phyloP scores from a whole-genome alignment of 768 basidiomycete genomes.

The Collybia sp. region DNA sequence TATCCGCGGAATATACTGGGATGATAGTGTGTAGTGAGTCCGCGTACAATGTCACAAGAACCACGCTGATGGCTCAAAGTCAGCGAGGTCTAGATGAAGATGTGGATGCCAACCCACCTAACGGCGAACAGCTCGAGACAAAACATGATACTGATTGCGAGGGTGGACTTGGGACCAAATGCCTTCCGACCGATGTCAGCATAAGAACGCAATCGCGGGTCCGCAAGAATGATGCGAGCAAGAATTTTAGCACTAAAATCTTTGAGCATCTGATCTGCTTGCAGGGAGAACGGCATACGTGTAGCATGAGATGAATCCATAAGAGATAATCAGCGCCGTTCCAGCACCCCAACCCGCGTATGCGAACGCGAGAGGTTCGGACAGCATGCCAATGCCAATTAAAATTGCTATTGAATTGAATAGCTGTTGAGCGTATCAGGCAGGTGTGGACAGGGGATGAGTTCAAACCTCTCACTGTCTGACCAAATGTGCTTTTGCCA shows the following conservation, averaged over 20 bases:
- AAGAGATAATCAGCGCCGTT: conserved; percentile 65
- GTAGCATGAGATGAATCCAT: conserved; percentile 81
- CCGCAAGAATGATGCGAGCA: conserved; percentile 66
- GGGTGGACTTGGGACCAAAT: conserved; percentile 70
- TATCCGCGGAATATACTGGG: conserved; percentile 59
- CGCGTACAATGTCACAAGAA: conserved; percentile 85
- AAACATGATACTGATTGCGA: conserved; percentile 68
- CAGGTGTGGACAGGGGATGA: background rate
- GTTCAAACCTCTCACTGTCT: conserved; percentile 46
- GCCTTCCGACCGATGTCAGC: conserved; percentile 88
- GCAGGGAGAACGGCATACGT: conserved; percentile 51
- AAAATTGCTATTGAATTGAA: conserved; percentile 87
- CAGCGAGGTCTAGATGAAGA: background rate
- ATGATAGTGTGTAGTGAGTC: conserved; percentile 78
- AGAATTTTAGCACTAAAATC: conserved; percentile 76
- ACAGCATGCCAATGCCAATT: conserved; percentile 85
- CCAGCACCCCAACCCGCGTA: conserved; percentile 89
- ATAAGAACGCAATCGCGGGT: conserved; percentile 73
- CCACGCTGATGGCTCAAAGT: conserved; percentile 46
- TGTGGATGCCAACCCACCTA: conserved; percentile 37
- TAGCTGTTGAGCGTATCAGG: conserved; percentile 39
- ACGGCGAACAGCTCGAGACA: conserved; percentile 86
- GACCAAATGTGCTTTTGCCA: conserved; percentile 69
- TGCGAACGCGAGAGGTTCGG: conserved; percentile 87
- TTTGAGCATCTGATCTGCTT: conserved; percentile 1